These are phyloP conservation scores for Aspergillus neoniger DNA, from an alignment of 2,329 filamentous ascomycete species.

Conservation along the genomic window DNA sequence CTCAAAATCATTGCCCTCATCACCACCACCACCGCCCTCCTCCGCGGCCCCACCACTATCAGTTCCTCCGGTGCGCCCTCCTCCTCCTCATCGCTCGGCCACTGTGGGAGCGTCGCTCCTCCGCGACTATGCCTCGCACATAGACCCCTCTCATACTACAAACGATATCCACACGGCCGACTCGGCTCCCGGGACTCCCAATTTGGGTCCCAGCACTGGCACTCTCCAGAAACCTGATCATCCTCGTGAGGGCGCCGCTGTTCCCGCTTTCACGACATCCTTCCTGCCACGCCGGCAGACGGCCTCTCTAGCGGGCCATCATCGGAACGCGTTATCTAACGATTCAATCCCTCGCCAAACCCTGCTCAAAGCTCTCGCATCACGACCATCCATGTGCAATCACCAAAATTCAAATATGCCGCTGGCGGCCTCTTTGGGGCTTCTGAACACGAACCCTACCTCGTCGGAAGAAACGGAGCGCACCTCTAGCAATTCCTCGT, in stretches of 20 bases:
- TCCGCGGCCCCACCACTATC: conserved; percentile 25
- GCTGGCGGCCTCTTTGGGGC: conserved; percentile 63
- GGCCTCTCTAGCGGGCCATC: conserved; percentile 37
- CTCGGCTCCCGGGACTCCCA: conserved; percentile 20
- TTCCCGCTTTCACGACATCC: conserved; percentile 30
- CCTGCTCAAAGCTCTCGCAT: conserved; percentile 78
- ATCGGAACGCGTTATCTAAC: conserved; percentile 58
- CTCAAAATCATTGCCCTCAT: conserved; percentile 20
- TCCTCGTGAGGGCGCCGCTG: conserved; percentile 28
- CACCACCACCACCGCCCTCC: conserved; percentile 23
- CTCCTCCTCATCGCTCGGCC: conserved; percentile 25
- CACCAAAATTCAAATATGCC: conserved; percentile 58
- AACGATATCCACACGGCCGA: conserved; percentile 34
- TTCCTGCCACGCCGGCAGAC: conserved; percentile 39
- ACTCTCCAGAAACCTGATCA: conserved; percentile 23
- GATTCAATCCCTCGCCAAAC: conserved; percentile 76
- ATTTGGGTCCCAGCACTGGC: conserved; percentile 23
- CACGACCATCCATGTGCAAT: conserved; percentile 56
- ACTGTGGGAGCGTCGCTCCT: conserved; percentile 43
- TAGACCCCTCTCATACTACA: conserved; percentile 45
- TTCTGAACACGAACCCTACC: conserved; percentile 51
- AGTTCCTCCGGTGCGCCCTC: conserved; percentile 30
- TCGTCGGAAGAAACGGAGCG: conserved; percentile 31
- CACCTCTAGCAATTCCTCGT: conserved; percentile 49
- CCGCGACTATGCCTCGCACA: conserved; percentile 47